These are phyloP conservation scores for Microbotryum scabiosae DNA, from an alignment of 1,284 basidiomycete genomes.

Conservation along the genomic window DNA sequence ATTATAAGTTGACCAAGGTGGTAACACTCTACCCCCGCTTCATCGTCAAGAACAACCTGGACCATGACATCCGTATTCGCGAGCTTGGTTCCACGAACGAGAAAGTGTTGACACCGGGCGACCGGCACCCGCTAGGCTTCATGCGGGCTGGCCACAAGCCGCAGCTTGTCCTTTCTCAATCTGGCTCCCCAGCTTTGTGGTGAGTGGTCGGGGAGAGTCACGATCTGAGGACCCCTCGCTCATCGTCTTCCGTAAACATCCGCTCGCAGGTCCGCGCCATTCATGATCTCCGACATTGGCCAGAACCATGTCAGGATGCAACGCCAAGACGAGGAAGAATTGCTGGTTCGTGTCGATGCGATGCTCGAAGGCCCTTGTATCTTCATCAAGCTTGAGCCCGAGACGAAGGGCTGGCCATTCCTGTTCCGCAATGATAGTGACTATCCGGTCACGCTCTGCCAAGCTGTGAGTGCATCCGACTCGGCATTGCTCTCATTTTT, in stretches of 20 bases:
- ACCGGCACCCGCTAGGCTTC: constrained; percentile 62
- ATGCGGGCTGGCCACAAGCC: constrained; percentile 52
- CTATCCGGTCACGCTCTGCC: constrained; percentile 60
- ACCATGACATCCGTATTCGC: constrained; percentile 64
- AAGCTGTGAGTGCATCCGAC: constrained; percentile 53
- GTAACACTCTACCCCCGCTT: constrained; percentile 88
- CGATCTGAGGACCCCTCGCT: not conserved
- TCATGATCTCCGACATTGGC: constrained; percentile 89
- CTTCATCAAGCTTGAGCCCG: constrained; percentile 66
- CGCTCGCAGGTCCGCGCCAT: constrained; percentile 68
- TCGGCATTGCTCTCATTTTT: not conserved
- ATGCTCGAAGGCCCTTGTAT: constrained; percentile 81
- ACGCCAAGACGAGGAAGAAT: constrained; percentile 44
- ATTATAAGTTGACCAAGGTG: constrained; percentile 93
- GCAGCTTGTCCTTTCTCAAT: constrained; percentile 71
- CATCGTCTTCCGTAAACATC: not conserved
- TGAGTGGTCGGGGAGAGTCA: constrained; percentile 40
- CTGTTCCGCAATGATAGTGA: constrained; percentile 83
- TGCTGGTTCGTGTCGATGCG: constrained; percentile 72
- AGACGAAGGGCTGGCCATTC: constrained; percentile 77
- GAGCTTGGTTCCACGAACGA: constrained; percentile 60
- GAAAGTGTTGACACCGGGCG: constrained; percentile 48
- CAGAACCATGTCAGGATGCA: constrained; percentile 65
- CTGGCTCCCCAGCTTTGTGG: constrained; percentile 74
- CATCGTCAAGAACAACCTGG: constrained; percentile 74